Evolutionary conservation across 371 early-diverging fungal genomes (phyloP).

Genomic region (Circinella minor): DNA sequence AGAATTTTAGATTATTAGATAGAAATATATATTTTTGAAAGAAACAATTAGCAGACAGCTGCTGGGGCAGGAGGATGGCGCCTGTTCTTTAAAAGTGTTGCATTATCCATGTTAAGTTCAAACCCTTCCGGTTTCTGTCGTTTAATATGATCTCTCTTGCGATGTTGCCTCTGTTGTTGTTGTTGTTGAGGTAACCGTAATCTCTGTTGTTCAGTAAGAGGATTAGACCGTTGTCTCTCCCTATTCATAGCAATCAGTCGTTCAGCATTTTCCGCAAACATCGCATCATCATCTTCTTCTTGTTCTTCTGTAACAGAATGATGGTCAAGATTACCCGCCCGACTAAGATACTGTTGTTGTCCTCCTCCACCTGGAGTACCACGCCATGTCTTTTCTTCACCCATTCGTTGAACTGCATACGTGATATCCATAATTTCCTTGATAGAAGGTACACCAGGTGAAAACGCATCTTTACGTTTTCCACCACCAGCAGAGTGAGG

Average conservation of each 20-base stretch:
- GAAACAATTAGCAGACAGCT: background rate
- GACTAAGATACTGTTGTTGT: background rate
- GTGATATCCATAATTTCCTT: conserved; percentile 67
- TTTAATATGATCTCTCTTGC: background rate
- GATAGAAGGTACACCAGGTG: conserved; percentile 56
- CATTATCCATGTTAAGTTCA: conserved; percentile 26
- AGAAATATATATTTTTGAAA: too few species aligned
- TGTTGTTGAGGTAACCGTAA: background rate
- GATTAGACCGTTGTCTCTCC: conserved; percentile 6
- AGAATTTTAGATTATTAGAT: background rate
- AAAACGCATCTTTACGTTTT: conserved; percentile 32
- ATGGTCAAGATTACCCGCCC: background rate
- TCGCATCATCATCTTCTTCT: conserved; percentile 15
- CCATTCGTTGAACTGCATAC: conserved; percentile 65
- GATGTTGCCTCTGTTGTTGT: background rate
- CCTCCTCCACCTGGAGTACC: conserved; percentile 3
- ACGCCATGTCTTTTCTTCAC: conserved; percentile 48
- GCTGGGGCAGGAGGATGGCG: conserved; percentile 17
- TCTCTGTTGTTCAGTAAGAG: background rate
- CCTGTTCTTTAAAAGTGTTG: conserved; percentile 25
- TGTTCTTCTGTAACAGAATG: background rate
- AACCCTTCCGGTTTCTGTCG: conserved; percentile 13
- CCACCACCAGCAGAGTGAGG: conserved; percentile 13
- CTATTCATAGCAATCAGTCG: conserved; percentile 12
- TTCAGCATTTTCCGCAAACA: conserved; percentile 13